phyloP scores from a whole-genome alignment of 139 green algal species.

The Chlamydomonas sphaeroides region DNA sequence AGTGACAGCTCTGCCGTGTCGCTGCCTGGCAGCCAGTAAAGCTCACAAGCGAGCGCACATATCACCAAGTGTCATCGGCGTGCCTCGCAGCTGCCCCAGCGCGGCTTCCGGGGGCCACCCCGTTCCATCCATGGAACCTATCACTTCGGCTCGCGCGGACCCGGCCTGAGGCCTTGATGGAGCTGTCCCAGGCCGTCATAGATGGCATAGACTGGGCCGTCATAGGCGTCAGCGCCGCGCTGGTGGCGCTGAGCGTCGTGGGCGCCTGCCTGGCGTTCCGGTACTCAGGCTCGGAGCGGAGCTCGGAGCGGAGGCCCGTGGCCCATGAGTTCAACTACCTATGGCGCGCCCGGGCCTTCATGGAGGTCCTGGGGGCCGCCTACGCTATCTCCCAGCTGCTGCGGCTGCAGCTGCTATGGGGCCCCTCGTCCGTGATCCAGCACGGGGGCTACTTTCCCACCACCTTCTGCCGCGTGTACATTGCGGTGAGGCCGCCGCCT shows the following conservation, averaged over 20 bases:
- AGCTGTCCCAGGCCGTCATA: conserved; percentile 3
- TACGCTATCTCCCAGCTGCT: conserved; percentile 39
- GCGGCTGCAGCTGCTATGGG: conserved; percentile 53
- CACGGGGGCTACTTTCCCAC: conserved; percentile 31
- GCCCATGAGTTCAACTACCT: conserved; percentile 48
- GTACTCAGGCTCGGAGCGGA: conserved; percentile 1
- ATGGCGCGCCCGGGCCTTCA: conserved; percentile 40
- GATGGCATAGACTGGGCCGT: conserved; percentile 46
- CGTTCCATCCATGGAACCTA: too few relatives aligned
- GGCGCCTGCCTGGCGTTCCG: conserved; percentile 22
- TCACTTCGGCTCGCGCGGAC: too few relatives aligned
- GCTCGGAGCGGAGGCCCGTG: background rate
- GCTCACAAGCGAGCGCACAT: too few relatives aligned
- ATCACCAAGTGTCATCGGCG: too few relatives aligned
- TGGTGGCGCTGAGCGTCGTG: conserved; percentile 6
- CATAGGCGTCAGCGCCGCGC: conserved; percentile 7
- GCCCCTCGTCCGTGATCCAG: conserved; percentile 35
- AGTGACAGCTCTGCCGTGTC: too few relatives aligned
- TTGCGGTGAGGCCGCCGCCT: too few relatives aligned
- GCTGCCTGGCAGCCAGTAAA: too few relatives aligned
- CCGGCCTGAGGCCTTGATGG: too few relatives aligned
- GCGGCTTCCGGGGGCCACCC: too few relatives aligned
- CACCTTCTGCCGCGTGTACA: conserved; percentile 57
- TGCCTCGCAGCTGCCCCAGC: too few relatives aligned
- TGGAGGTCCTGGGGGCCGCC: conserved; percentile 3